phyloP scores from a whole-genome alignment of 169 alveolate species.

The Cryptosporidium tyzzeri region DNA sequence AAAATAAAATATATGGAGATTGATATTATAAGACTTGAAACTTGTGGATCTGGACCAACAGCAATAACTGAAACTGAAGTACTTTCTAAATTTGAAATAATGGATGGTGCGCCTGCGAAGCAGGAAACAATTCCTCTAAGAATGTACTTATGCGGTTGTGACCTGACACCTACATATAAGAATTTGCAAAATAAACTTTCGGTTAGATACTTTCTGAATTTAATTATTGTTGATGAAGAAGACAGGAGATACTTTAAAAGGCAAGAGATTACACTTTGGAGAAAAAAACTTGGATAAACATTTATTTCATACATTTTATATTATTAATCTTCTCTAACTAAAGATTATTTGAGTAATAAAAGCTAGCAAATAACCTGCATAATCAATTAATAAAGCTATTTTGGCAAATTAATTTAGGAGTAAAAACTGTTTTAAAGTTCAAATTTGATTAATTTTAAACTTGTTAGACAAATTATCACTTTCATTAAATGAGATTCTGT shows the following conservation, averaged over 20 bases:
- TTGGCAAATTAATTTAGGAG: not conserved
- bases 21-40: conserved; percentile 87
- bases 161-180: conserved; percentile 97
- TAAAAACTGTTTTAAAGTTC: not conserved
- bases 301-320: not conserved
- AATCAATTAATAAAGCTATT: not conserved
- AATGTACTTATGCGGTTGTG: conserved; percentile 95
- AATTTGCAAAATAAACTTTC: conserved; percentile 95
- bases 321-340: not conserved
- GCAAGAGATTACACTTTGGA: conserved; percentile 97
- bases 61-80: conserved; percentile 94
- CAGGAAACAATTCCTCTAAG: conserved; percentile 97
- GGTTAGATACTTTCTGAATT: conserved; percentile 95
- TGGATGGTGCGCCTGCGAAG: conserved; percentile 99
- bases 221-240: conserved; percentile 98
- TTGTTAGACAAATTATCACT: too few relatives aligned
- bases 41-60: conserved; percentile 85
- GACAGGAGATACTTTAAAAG: conserved; percentile 96
- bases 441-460: not conserved
- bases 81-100: conserved; percentile 96
- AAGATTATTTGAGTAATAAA: too few relatives aligned
- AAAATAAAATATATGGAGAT: conserved; percentile 98
- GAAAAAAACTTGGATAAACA: conserved; percentile 92
- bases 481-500: not conserved
- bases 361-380: not conserved